These are phyloP conservation scores for Purpureocillium lavendulum DNA, from an alignment of 2,329 filamentous ascomycete species.

Conservation along the genomic window DNA sequence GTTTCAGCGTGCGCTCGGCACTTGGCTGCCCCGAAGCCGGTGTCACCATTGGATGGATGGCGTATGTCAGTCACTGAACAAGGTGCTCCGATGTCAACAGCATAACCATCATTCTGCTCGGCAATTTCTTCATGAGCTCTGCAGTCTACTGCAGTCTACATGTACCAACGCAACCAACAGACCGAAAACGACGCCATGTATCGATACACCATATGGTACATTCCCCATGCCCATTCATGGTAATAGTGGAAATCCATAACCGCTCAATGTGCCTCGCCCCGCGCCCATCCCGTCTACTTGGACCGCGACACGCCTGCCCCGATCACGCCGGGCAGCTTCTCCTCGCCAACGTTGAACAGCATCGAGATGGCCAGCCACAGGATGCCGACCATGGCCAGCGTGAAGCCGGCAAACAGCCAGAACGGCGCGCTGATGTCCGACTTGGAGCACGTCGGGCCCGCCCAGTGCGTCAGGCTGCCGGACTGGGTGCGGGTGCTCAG, in stretches of 20 bases:
- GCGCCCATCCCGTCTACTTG: constrained; percentile 32
- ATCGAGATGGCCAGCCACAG: constrained; percentile 66
- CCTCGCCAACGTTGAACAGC: constrained; percentile 74
- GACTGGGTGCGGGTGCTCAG: constrained; percentile 46
- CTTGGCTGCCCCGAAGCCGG: no score
- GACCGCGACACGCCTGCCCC: constrained; percentile 82
- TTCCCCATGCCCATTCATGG: background rate
- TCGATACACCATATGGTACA: constrained; percentile 2
- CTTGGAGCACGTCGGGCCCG: constrained; percentile 82
- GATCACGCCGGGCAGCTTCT: constrained; percentile 88
- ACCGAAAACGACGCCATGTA: constrained; percentile 2
- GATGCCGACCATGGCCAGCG: constrained; percentile 58
- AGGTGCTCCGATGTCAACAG: no score
- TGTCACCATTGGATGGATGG: no score
- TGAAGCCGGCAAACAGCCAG: constrained; percentile 74
- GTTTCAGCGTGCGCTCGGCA: no score
- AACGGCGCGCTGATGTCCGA: constrained; percentile 82
- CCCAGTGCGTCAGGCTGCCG: constrained; percentile 66
- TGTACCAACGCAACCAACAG: background rate
- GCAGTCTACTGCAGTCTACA: no score
- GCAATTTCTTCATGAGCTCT: no score
- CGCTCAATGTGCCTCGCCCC: constrained; percentile 4
- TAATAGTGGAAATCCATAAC: background rate
- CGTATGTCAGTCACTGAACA: no score
- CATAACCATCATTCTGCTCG: no score